Conservation (phyloP, 164 flowering plant genomes). For the Magnolia officinalis region DNA sequence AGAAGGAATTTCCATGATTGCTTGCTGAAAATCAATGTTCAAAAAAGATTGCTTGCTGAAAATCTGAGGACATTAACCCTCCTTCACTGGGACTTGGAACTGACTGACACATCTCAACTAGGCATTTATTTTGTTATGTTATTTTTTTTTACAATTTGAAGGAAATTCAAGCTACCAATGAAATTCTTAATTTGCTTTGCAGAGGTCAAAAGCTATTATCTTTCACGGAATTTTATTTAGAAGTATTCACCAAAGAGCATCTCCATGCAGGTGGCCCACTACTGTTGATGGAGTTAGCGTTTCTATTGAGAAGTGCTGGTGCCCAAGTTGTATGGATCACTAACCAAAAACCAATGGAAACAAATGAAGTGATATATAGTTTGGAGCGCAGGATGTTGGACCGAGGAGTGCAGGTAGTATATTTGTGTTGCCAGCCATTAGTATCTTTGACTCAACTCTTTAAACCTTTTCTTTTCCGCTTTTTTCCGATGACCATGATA, state of each 20-base stretch:
- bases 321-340: slow-evolving; percentile 86
- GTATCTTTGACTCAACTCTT: neutral
- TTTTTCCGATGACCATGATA: neutral
- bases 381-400: slow-evolving; percentile 75
- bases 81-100: no score
- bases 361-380: slow-evolving; percentile 62
- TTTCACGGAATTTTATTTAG: neutral
- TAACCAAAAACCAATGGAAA: slow-evolving; percentile 54
- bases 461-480: neutral
- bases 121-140: no score
- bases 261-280: slow-evolving; percentile 75
- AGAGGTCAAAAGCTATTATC: no score
- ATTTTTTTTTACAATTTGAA: no score
- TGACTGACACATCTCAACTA: no score
- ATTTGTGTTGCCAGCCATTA: neutral
- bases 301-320: slow-evolving; percentile 71
- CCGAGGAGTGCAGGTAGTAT: slow-evolving; percentile 78
- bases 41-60: no score
- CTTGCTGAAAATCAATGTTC: no score
- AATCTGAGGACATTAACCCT: no score
- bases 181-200: neutral
- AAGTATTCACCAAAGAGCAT: neutral
- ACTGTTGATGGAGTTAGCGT: slow-evolving; percentile 93
- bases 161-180: neutral
- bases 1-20: no score